Percentiles rank a stretch among this genome's conserved stretches.
Conservation (phyloP, 2,329 filamentous ascomycete genomes). For the Alternaria viburni region DNA sequence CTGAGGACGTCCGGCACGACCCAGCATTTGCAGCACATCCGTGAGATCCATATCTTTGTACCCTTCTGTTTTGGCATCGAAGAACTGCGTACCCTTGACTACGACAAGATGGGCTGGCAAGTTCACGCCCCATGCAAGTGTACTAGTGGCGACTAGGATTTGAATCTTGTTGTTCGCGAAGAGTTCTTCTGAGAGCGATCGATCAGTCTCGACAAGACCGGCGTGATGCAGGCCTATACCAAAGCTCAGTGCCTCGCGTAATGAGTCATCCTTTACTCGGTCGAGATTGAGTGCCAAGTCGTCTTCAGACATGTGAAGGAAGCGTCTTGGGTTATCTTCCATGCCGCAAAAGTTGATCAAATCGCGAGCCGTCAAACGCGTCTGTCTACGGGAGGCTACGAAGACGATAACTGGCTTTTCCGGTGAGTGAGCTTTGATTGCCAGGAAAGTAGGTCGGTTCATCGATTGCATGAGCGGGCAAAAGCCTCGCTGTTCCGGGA, state of each 20-base stretch:
- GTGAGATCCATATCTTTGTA: conserved; percentile 99
- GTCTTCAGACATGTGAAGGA: conserved; percentile 93
- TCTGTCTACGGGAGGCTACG: conserved; percentile 93
- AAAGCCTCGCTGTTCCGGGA: conserved; percentile 92
- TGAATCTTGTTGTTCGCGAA: conserved; percentile 99
- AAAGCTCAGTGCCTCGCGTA: conserved; percentile 94
- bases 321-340: conserved; percentile 95
- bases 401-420: conserved; percentile 98
- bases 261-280: conserved; percentile 88
- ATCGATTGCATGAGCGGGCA: conserved; percentile 99
- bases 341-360: conserved; percentile 97
- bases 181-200: conserved; percentile 88
- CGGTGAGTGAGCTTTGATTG: conserved; percentile 95
- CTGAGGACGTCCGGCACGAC: conserved; percentile 91
- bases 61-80: conserved; percentile 95
- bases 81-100: conserved; percentile 97
- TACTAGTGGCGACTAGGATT: conserved; percentile 93
- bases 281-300: conserved; percentile 87
- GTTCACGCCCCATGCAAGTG: conserved; percentile 97
- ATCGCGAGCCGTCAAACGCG: conserved; percentile 91
- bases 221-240: conserved; percentile 97
- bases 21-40: conserved; percentile 97
- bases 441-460: conserved; percentile 95
- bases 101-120: conserved; percentile 95
- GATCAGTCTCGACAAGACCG: conserved; percentile 91